Evolutionary conservation across 2,329 filamentous ascomycete species (phyloP), one percentile per base, ranked within the genome.

Genomic region (Amauroascus verrucosus): DNA sequence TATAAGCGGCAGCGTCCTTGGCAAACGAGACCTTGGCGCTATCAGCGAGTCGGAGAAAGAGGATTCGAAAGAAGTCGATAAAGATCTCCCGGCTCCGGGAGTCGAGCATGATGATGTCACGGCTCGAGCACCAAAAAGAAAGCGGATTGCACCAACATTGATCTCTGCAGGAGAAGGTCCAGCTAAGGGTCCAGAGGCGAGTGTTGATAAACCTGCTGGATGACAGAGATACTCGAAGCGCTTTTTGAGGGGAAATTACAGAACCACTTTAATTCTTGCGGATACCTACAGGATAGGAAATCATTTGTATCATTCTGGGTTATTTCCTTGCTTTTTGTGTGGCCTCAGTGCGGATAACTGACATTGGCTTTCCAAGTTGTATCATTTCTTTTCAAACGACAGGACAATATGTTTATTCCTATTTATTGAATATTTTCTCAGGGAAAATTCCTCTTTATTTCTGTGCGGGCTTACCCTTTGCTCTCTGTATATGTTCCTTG

Each of bases 1-100:
- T n/a, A 68, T 75, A 26, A 76, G 72, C 58, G 72, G 72, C 24
- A 81, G 76, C 54, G 75, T 79, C 1, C 63, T 77, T n/a, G 74
- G 76, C 0, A 78, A 80, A 63, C 67, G 77, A 56, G 73, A 77
- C 53, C 59, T 66, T 8, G 63, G 62, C 4, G 61, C 67, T 9
- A 60, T 67, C 13, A 71, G 68, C 56, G 72, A 75, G 52, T 70
- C 71, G 6, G 72, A 71, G 57, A 70, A 67, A n/a, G 69, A 77
- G 50, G 71, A 72, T 3, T 56, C 59, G 48, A 68, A 66, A 54
- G 65, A 64, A 6, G 51, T 59, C 7, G 59, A 57, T 6, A 45
- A 51, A 38, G 37, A 32, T 8, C 22, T 8, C 6, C 18, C 48
- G 13, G 26, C 26, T 11, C 9, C 13, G 2, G 11, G 35, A 44